These are phyloP conservation scores for Ogataea ramenticola DNA, from an alignment of 805 yeast genomes.

Conservation along the genomic window DNA sequence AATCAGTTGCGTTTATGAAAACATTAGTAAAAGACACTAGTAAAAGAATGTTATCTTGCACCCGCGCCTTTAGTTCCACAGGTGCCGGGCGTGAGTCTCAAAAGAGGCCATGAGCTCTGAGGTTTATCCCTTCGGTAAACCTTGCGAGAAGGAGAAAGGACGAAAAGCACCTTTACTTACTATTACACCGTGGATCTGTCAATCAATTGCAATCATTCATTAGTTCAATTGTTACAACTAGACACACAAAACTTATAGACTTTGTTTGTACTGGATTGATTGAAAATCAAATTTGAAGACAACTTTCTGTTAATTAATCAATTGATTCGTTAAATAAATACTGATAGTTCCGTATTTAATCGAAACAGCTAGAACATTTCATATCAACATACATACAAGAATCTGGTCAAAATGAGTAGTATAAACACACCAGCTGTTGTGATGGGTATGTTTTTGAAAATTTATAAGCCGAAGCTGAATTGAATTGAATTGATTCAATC, in stretches of 20 bases:
- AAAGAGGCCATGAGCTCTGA: too few relatives aligned
- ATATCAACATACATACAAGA: neutral
- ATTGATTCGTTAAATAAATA: too few relatives aligned
- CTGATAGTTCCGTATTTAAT: neutral
- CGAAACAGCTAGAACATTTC: neutral
- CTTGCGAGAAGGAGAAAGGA: neutral
- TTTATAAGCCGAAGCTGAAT: neutral
- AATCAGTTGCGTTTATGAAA: neutral
- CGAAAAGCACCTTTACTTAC: neutral
- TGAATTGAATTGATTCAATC: neutral
- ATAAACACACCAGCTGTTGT: slow-evolving; percentile 88
- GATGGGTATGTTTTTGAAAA: slow-evolving; percentile 57
- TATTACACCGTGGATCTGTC: neutral
- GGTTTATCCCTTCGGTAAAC: too few relatives aligned
- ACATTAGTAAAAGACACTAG: neutral
- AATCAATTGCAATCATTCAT: too few relatives aligned
- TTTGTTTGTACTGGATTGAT: neutral
- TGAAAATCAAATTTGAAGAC: neutral
- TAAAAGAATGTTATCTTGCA: too few relatives aligned
- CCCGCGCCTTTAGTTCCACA: too few relatives aligned
- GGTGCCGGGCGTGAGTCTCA: neutral
- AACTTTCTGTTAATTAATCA: neutral
- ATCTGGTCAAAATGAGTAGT: slow-evolving; percentile 38
- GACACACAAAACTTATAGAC: slow-evolving; percentile 5
- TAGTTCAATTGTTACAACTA: neutral